These are phyloP conservation scores for Microdochium nivale DNA, from an alignment of 2,329 filamentous ascomycete species.

Conservation along the genomic window DNA sequence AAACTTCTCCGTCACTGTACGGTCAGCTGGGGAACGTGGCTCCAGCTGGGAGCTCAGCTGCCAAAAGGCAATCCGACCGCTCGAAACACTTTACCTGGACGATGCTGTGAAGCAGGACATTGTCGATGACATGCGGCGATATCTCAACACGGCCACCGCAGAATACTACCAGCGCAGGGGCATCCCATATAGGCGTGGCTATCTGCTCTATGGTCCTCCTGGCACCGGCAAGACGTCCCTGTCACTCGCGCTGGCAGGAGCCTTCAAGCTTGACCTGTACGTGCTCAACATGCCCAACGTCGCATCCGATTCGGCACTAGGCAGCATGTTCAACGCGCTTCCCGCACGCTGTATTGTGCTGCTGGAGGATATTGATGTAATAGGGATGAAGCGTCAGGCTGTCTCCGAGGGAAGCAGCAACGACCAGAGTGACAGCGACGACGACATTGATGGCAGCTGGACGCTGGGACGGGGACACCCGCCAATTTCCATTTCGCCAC, in stretches of 20 bases:
- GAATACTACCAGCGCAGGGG: conserved; percentile 65
- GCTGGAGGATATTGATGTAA: conserved; percentile 47
- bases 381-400: conserved; percentile 30
- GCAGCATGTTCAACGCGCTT: conserved; percentile 21
- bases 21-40: conserved; percentile 16
- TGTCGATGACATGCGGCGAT: conserved; percentile 59
- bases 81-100: conserved; percentile 28
- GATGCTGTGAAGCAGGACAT: conserved; percentile 49
- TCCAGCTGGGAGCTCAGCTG: conserved; percentile 26
- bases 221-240: conserved; percentile 71
- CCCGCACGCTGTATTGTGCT: conserved; percentile 35
- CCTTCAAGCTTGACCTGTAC: conserved; percentile 65
- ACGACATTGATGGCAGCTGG: neutral
- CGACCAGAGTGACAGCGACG: conserved; percentile 1
- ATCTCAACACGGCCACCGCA: conserved; percentile 45
- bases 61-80: conserved; percentile 19
- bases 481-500: neutral
- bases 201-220: conserved; percentile 64
- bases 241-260: conserved; percentile 63
- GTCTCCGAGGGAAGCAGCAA: conserved; percentile 12
- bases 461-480: neutral
- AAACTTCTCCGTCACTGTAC: conserved; percentile 25
- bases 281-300: conserved; percentile 56
- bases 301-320: conserved; percentile 16
- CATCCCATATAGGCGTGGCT: conserved; percentile 67